Percentiles rank a stretch among this genome's conserved stretches.
Evolutionary conservation across 805 yeast genomes (phyloP).

Genomic region (Jamesozyma spencerorum): DNA sequence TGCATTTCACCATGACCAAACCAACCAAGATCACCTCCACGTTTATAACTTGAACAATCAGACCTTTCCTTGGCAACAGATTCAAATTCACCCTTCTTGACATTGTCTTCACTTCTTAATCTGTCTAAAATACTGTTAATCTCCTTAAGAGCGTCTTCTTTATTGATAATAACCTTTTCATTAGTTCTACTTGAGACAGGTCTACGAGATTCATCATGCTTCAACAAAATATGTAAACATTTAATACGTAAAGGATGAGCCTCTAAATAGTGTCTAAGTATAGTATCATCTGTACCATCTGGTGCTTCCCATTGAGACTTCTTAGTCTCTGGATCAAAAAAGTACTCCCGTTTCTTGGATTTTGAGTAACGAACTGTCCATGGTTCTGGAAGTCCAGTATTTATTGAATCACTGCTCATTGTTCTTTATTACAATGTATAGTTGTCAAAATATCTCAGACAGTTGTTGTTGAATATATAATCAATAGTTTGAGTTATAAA

Average conservation of each 20-base stretch:
- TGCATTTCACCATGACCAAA: conserved; percentile 93
- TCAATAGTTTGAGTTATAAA: no score
- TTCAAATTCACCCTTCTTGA: conserved; percentile 32
- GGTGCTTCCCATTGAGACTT: conserved; percentile 92
- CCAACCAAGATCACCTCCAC: conserved; percentile 87
- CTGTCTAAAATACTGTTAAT: conserved; percentile 48
- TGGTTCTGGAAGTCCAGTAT: conserved; percentile 73
- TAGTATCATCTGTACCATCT: conserved; percentile 58
- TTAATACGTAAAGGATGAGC: conserved; percentile 60
- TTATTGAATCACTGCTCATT: conserved; percentile 1
- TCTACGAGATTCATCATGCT: conserved; percentile 74
- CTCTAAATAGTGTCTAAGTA: conserved; percentile 47
- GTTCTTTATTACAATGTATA: no score
- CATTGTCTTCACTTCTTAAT: conserved; percentile 47
- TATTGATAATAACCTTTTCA: conserved; percentile 63
- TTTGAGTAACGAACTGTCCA: conserved; percentile 78
- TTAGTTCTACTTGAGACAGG: conserved; percentile 82
- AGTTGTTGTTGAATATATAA: no score
- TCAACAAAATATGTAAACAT: conserved; percentile 73
- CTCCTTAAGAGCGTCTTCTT: conserved; percentile 73
- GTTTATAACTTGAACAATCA: conserved; percentile 78
- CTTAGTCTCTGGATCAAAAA: conserved; percentile 55
- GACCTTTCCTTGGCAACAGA: conserved; percentile 75
- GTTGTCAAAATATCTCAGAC: no score
- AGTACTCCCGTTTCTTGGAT: conserved; percentile 80